These are phyloP conservation scores for Closterium sp. DNA, from an alignment of 139 green algal species.

Conservation along the genomic window DNA sequence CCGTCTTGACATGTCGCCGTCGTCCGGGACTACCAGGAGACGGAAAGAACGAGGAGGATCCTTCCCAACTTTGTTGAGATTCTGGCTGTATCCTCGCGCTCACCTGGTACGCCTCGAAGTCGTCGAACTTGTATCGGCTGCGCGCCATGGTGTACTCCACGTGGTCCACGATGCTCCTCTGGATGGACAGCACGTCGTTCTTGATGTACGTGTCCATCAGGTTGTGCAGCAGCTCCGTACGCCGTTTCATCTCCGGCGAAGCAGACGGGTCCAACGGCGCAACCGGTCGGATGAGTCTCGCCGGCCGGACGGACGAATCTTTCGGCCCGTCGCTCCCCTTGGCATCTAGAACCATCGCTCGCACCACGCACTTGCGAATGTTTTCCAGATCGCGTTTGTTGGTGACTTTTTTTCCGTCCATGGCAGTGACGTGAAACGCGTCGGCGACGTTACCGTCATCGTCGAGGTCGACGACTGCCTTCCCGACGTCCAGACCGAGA, in stretches of 20 bases:
- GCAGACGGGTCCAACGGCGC: background rate
- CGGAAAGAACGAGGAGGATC: slow-evolving; percentile 1
- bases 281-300: background rate
- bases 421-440: slow-evolving; percentile 77
- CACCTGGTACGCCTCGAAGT: slow-evolving; percentile 89
- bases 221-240: slow-evolving; percentile 67
- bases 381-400: slow-evolving; percentile 50
- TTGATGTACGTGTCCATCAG: slow-evolving; percentile 94
- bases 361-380: background rate
- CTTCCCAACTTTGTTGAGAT: too few species aligned
- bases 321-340: background rate
- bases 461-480: slow-evolving; percentile 53
- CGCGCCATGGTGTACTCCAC: slow-evolving; percentile 98
- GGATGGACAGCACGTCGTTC: slow-evolving; percentile 92
- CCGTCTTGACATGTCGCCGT: too few species aligned
- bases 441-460: slow-evolving; percentile 61
- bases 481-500: slow-evolving; percentile 75
- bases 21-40: too few species aligned
- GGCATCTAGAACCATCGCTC: background rate
- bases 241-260: slow-evolving; percentile 11
- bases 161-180: slow-evolving; percentile 96
- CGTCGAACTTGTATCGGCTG: slow-evolving; percentile 89
- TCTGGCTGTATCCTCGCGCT: background rate
- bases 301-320: background rate
- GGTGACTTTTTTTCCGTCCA: slow-evolving; percentile 64